Base-by-base conservation (phyloP, 257 asterid genomes). In the Solanum arcanum region DNA sequence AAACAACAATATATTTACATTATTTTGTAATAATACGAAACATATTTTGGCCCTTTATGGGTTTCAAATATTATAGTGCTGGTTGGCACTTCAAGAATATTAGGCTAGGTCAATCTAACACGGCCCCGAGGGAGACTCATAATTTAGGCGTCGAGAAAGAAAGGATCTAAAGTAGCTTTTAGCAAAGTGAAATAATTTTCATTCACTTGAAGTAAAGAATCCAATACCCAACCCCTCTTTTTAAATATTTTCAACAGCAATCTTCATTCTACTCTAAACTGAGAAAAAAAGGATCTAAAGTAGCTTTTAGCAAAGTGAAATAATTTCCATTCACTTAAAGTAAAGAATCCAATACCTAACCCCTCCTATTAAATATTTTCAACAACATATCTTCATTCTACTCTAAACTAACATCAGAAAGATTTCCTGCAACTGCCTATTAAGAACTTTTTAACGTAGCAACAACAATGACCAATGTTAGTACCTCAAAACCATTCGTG, bases 381-480 rank as follows among this genome's bases (percentile, higher is more conserved):
- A 80, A 86, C 37, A 83, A 88, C 12, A 5, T 27, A 42, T 64
- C 56, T 86, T 86, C 12, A 81, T 52, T n/a, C 83, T 35, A 49
- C 86, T 76, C 70, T 42, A 69, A 20, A 21, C 25, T 12, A 68
- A 4, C 7, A 68, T 3, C 69, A 5, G 27, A 41, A 27, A 44
- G 15, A 14, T 78, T 33, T 33, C 35, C 35, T 33, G 35, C 25
- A 42, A 4, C 5, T 42, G 8, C 62, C 3, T 13, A 25, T 77
- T 16, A 25, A 25, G 27, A 78, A 39, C 37, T 46, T 42, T 23
- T 37, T 42, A 46, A 78, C 64, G 25, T 29, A 25, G 25, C 42
- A 46, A 78, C 84, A 4, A 4, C 41, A 46, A 91, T 92, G 98
- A 89, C 95, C n/a, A 96, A 92, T 86, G 99, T 95, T 90, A 94